Conservation (phyloP, 768 basidiomycete genomes). For the Termitomyces sp. region DNA sequence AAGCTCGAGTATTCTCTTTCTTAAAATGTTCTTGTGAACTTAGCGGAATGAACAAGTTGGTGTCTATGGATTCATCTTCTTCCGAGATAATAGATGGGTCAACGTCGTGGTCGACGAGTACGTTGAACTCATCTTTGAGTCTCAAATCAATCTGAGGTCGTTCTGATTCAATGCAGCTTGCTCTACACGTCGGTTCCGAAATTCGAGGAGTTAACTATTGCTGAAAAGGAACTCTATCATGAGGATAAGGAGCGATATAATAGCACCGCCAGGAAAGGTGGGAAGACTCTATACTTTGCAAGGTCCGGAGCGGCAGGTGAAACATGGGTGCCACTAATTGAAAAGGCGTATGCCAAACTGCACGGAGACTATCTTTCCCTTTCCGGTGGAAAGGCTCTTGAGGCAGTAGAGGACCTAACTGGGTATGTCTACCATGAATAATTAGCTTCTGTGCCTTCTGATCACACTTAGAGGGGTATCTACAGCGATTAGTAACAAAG, state of each 20-base stretch:
- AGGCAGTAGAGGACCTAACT: conserved; percentile 55
- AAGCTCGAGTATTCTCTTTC: neutral
- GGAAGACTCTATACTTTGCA: conserved; percentile 49
- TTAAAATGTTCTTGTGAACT: neutral
- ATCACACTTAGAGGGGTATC: conserved; percentile 36
- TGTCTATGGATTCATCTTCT: conserved; percentile 60
- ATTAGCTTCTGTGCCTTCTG: neutral
- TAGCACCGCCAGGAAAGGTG: conserved; percentile 41
- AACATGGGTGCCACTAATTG: conserved; percentile 58
- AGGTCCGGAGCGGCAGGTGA: conserved; percentile 43
- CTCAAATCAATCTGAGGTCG: neutral
- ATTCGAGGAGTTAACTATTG: conserved; percentile 40
- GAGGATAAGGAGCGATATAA: conserved; percentile 47
- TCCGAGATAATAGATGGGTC: conserved; percentile 47
- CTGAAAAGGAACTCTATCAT: conserved; percentile 46
- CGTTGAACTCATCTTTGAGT: conserved; percentile 12
- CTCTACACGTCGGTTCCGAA: conserved; percentile 46
- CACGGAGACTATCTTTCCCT: conserved; percentile 43
- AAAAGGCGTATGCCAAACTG: conserved; percentile 56
- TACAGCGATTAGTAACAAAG: conserved; percentile 39
- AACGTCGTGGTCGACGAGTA: conserved; percentile 57
- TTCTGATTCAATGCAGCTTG: conserved; percentile 27
- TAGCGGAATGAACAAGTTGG: conserved; percentile 51
- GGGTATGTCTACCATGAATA: conserved; percentile 32
- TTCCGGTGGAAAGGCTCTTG: conserved; percentile 33